A percentile compares a stretch with the other conserved stretches of the same genome.
These are phyloP conservation scores for Areca catechu DNA, from an alignment of 176 grass and related monocot species.

Conservation along the genomic window DNA sequence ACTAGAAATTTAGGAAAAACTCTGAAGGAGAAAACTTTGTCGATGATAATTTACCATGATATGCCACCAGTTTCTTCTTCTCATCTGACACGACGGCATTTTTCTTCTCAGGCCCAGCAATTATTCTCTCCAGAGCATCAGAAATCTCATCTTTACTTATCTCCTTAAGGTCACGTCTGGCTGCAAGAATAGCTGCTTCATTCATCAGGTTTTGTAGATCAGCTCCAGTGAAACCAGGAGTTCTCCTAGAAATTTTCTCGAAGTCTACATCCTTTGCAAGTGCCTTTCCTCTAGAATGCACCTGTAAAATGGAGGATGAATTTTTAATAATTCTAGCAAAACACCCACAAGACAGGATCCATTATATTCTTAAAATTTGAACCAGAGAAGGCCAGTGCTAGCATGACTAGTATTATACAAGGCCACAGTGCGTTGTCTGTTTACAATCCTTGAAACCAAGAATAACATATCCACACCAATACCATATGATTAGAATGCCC, in stretches of 20 bases:
- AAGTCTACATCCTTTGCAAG: constrained; percentile 93
- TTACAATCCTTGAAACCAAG: no score
- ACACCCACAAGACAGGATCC: no score
- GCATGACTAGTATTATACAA: no score
- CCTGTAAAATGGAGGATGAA: constrained; percentile 31
- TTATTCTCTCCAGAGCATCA: constrained; percentile 96
- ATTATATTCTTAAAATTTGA: no score
- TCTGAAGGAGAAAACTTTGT: not conserved
- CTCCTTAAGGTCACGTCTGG: constrained; percentile 93
- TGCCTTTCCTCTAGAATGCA: constrained; percentile 92
- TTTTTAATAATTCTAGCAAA: not conserved
- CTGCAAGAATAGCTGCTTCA: constrained; percentile 91
- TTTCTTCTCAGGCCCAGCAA: constrained; percentile 98
- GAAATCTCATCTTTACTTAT: constrained; percentile 99
- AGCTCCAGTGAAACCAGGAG: constrained; percentile 94
- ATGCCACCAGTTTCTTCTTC: constrained; percentile 89
- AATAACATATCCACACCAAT: no score
- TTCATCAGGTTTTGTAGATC: constrained; percentile 98
- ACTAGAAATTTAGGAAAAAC: not conserved
- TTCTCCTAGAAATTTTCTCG: constrained; percentile 90
- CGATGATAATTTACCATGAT: constrained; percentile 54
- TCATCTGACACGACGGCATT: constrained; percentile 94
- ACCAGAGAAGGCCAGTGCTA: no score
- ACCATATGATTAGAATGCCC: no score
- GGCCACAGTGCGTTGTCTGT: no score